Evolutionary conservation across 306 rosid genomes (phyloP).

Genomic region (Rosa lucieae): DNA sequence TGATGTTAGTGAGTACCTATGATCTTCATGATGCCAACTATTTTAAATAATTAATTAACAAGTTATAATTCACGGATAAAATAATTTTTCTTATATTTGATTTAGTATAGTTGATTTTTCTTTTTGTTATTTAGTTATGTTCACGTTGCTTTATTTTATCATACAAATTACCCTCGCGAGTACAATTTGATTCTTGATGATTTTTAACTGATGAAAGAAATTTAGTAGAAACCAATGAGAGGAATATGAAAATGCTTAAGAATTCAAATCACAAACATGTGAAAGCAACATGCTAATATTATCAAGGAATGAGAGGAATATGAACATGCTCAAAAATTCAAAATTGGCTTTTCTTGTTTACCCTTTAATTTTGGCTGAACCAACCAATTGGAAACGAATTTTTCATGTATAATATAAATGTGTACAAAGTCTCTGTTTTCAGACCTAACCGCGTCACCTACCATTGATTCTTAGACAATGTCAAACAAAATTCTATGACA

Average conservation of each 20-base stretch:
- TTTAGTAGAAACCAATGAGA: not conserved
- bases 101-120: no score
- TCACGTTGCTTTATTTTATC: no score
- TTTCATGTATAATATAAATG: not conserved
- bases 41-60: no score
- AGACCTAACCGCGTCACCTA: not conserved
- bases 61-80: no score
- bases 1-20: no score
- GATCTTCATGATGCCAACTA: no score
- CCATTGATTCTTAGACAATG: no score
- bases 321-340: conserved; percentile 1
- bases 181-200: not conserved
- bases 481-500: not conserved
- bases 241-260: not conserved
- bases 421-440: not conserved
- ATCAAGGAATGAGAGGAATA: not conserved
- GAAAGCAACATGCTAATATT: not conserved
- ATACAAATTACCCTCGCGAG: not conserved
- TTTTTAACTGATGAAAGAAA: not conserved
- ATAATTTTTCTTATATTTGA: no score
- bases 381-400: not conserved
- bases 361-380: not conserved
- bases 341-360: not conserved
- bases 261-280: not conserved
- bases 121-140: no score